These are phyloP conservation scores for Fusarium globosum DNA, from an alignment of 2,329 filamentous ascomycete genomes.

Conservation along the genomic window DNA sequence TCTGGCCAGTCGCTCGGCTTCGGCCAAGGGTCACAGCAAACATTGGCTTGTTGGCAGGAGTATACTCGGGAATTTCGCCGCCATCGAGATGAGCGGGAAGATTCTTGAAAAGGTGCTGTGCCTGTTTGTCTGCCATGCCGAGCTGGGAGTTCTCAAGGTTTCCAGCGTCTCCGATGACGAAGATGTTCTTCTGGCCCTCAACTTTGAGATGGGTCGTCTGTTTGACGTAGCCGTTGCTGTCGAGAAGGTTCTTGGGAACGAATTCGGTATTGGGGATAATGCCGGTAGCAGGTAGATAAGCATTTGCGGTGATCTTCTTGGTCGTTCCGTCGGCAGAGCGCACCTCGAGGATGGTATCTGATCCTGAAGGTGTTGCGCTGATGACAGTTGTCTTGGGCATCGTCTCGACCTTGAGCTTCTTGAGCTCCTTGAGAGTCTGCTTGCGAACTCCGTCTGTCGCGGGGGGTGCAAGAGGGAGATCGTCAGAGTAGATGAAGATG, in stretches of 20 bases:
- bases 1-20: slow-evolving; percentile 53
- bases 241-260: slow-evolving; percentile 52
- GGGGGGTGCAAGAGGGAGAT: slow-evolving; percentile 52
- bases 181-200: slow-evolving; percentile 54
- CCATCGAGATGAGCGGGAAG: slow-evolving; percentile 50
- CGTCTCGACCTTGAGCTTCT: slow-evolving; percentile 57
- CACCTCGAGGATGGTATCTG: slow-evolving; percentile 51
- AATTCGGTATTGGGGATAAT: slow-evolving; percentile 58
- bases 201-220: slow-evolving; percentile 53
- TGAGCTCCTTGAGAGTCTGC: slow-evolving; percentile 53
- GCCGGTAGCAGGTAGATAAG: slow-evolving; percentile 62
- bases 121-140: slow-evolving; percentile 48
- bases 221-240: slow-evolving; percentile 49
- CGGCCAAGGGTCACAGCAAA: slow-evolving; percentile 55
- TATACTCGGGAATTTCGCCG: slow-evolving; percentile 47
- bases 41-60: slow-evolving; percentile 44
- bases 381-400: slow-evolving; percentile 54
- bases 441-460: slow-evolving; percentile 53
- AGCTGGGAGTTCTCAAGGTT: slow-evolving; percentile 53
- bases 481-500: slow-evolving; percentile 54
- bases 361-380: slow-evolving; percentile 37
- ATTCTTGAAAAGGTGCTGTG: slow-evolving; percentile 49
- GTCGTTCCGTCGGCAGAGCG: slow-evolving; percentile 48
- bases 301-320: slow-evolving; percentile 54
- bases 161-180: slow-evolving; percentile 58